Percentiles rank a stretch among this genome's conserved stretches.
These are phyloP conservation scores for Cladosporium phlei DNA, from an alignment of 2,329 filamentous ascomycete genomes.

Conservation along the genomic window DNA sequence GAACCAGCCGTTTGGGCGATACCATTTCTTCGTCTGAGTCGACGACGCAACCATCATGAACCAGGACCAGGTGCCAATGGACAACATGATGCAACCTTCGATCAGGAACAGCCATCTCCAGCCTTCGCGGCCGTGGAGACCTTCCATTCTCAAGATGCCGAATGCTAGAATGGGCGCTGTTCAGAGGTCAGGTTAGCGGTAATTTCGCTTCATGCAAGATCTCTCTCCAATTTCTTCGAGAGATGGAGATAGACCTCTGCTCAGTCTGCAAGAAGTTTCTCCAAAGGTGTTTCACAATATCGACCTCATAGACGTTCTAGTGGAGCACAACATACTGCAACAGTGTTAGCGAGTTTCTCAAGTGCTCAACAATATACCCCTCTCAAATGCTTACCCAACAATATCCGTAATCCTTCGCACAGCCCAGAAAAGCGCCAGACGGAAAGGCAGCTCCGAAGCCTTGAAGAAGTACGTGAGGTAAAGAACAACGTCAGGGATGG, in stretches of 20 bases:
- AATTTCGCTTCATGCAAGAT: no score
- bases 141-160: conserved; percentile 27
- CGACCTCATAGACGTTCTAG: no score
- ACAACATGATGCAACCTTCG: conserved; percentile 26
- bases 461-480: conserved; percentile 75
- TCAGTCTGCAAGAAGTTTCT: no score
- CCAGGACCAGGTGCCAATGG: conserved; percentile 27
- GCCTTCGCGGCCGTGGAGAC: conserved; percentile 20
- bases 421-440: conserved; percentile 31
- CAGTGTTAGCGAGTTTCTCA: no score
- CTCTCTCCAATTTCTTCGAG: no score
- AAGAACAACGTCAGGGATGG: conserved; percentile 61
- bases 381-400: no score
- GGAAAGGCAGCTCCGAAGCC: conserved; percentile 39
- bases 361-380: no score
- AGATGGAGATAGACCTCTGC: no score
- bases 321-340: no score
- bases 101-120: conserved; percentile 35
- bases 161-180: conserved; percentile 26
- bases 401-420: conserved; percentile 31
- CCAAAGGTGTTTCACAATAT: no score
- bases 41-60: conserved; percentile 48
- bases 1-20: conserved; percentile 62
- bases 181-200: no score
- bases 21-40: conserved; percentile 57